phyloP scores from a whole-genome alignment of 2,329 filamentous ascomycete species.

The Coniochaeta sp. region DNA sequence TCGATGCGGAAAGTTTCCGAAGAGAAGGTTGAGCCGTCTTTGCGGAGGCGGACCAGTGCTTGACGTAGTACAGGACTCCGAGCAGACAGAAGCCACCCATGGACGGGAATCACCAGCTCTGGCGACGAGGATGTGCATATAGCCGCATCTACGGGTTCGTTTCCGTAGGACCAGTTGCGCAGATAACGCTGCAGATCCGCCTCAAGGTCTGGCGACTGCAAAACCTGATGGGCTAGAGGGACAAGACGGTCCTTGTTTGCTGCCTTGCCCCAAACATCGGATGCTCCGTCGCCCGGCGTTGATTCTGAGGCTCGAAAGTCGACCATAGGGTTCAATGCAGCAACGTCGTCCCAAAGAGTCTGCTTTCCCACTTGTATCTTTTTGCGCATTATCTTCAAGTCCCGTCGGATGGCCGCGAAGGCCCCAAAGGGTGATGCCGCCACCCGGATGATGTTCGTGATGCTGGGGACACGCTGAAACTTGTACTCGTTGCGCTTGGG shows the following conservation, averaged over 20 bases:
- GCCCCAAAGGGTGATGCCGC: constrained; percentile 85
- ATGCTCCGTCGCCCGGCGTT: constrained; percentile 14
- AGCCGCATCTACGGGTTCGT: constrained; percentile 34
- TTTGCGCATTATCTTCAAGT: constrained; percentile 72
- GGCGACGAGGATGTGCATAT: constrained; percentile 55
- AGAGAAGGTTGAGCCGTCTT: constrained; percentile 45
- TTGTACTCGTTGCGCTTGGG: constrained; percentile 83
- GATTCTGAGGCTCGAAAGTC: constrained; percentile 45
- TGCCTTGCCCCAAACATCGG: constrained; percentile 30
- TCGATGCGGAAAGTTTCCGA: constrained; percentile 55
- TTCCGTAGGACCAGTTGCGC: constrained; percentile 26
- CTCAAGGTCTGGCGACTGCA: constrained; percentile 61
- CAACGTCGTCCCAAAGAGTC: constrained; percentile 67
- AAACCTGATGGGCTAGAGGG: constrained; percentile 41
- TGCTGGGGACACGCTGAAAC: constrained; percentile 81
- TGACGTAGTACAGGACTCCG: constrained; percentile 64
- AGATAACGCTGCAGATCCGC: constrained; percentile 50
- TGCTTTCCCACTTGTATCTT: constrained; percentile 60
- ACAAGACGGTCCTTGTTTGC: constrained; percentile 47
- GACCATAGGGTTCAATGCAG: constrained; percentile 60
- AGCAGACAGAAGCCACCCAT: constrained; percentile 74
- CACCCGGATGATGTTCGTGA: constrained; percentile 78
- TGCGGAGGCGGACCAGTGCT: constrained; percentile 51
- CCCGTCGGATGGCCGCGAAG: constrained; percentile 79
- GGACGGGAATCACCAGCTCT: constrained; percentile 68